These are phyloP conservation scores for Heterobasidion parviporum DNA, from an alignment of 1,284 basidiomycete species.

Conservation along the genomic window DNA sequence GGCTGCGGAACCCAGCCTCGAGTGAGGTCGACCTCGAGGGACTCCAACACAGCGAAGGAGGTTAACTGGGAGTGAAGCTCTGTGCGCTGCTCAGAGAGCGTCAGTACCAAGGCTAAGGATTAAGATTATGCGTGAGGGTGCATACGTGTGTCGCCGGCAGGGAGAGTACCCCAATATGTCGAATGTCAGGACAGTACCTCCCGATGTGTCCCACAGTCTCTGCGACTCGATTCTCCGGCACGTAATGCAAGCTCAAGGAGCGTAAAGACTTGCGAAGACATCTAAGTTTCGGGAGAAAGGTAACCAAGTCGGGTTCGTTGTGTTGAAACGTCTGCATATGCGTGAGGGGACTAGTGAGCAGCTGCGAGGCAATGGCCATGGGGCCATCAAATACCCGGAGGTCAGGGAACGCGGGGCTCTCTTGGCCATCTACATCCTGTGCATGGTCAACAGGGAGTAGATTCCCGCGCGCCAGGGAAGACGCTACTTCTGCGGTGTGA, in stretches of 20 bases:
- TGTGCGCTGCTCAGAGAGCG: constrained; percentile 15
- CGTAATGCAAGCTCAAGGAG: constrained; percentile 17
- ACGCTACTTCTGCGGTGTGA: constrained; percentile 9
- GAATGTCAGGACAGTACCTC: constrained; percentile 15
- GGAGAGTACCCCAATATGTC: constrained; percentile 21
- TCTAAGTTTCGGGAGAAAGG: constrained; percentile 16
- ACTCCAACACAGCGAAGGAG: constrained; percentile 16
- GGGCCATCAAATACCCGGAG: constrained; percentile 20
- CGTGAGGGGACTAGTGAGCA: constrained; percentile 19
- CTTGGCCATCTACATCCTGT: neutral
- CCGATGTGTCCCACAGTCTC: constrained; percentile 16
- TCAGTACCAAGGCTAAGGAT: neutral
- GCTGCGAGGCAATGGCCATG: constrained; percentile 17
- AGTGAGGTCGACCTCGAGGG: constrained; percentile 22
- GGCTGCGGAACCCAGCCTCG: constrained; percentile 17
- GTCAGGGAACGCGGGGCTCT: constrained; percentile 12
- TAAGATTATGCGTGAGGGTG: neutral
- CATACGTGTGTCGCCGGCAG: constrained; percentile 20
- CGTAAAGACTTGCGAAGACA: constrained; percentile 14
- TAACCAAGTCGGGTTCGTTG: constrained; percentile 16
- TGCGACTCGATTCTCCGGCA: constrained; percentile 15
- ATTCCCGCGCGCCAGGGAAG: neutral
- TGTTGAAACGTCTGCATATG: constrained; percentile 17
- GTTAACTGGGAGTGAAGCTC: constrained; percentile 19
- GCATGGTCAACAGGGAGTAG: neutral